phyloP scores from a whole-genome alignment of 371 early-diverging fungal genomes.

The Mortierella sp. region DNA sequence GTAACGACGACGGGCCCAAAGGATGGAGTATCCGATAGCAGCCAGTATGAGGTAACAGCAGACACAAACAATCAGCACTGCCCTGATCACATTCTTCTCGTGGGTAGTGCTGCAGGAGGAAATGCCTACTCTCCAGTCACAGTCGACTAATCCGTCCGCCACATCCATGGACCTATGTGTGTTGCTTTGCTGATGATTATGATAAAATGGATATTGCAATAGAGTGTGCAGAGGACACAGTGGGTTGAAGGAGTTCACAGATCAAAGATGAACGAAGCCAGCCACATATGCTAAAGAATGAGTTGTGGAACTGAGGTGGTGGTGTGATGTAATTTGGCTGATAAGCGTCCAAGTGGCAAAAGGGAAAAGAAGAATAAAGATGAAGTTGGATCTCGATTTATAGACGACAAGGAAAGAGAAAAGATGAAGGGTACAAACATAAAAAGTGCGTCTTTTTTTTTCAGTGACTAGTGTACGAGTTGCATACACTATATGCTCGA shows the following conservation, averaged over 20 bases:
- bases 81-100: conserved; percentile 22
- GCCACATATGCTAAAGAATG: not conserved
- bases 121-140: conserved; percentile 57
- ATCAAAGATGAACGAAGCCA: not conserved
- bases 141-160: conserved; percentile 44
- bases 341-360: too few relatives aligned
- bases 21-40: conserved; percentile 43
- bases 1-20: conserved; percentile 48
- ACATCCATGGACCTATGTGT: conserved; percentile 40
- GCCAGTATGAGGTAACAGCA: conserved; percentile 46
- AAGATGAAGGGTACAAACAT: too few relatives aligned
- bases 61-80: conserved; percentile 42
- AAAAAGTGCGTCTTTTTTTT: too few relatives aligned
- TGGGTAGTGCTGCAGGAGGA: conserved; percentile 33
- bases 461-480: too few relatives aligned
- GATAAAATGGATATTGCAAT: too few relatives aligned
- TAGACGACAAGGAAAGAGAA: too few relatives aligned
- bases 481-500: not conserved
- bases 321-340: too few relatives aligned
- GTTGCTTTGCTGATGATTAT: not conserved
- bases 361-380: too few relatives aligned
- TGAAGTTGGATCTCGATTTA: too few relatives aligned
- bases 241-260: not conserved
- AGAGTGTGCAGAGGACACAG: not conserved
- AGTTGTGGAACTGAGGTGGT: too few relatives aligned